Evolutionary conservation across 2,329 filamentous ascomycete species (phyloP).

Genomic region (Rasamsonia emersonii): DNA sequence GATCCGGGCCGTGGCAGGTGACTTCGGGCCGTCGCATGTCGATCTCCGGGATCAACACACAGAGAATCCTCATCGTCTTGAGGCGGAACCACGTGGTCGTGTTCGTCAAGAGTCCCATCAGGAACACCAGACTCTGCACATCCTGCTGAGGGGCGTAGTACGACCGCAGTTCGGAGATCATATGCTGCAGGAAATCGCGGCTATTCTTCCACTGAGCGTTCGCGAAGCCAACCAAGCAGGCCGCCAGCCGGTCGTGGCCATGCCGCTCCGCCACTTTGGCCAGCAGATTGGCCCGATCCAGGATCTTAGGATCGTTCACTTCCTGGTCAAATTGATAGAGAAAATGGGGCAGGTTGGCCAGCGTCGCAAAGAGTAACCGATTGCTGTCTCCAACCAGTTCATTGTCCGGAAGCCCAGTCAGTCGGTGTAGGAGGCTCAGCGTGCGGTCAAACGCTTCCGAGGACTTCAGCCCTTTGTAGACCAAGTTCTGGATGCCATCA

Average conservation of each 20-base stretch:
- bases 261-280: slow-evolving; percentile 65
- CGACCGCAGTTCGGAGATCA: slow-evolving; percentile 64
- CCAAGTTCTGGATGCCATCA: slow-evolving; percentile 72
- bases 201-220: slow-evolving; percentile 57
- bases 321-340: slow-evolving; percentile 67
- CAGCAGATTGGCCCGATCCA: slow-evolving; percentile 60
- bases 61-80: slow-evolving; percentile 85
- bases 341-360: slow-evolving; percentile 87
- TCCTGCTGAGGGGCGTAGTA: slow-evolving; percentile 76
- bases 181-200: slow-evolving; percentile 67
- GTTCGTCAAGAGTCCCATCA: slow-evolving; percentile 88
- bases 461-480: slow-evolving; percentile 89
- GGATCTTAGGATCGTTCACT: slow-evolving; percentile 45
- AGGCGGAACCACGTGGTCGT: slow-evolving; percentile 81
- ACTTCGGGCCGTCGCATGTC: slow-evolving; percentile 91
- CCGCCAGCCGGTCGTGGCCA: slow-evolving; percentile 57
- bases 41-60: slow-evolving; percentile 74
- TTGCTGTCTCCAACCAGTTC: slow-evolving; percentile 72
- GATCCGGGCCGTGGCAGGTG: slow-evolving; percentile 80
- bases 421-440: slow-evolving; percentile 65
- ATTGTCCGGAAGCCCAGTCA: slow-evolving; percentile 72
- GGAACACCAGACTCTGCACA: slow-evolving; percentile 75
- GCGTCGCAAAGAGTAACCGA: slow-evolving; percentile 72
- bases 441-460: slow-evolving; percentile 72
- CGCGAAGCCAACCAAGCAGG: slow-evolving; percentile 62